Percentiles rank a stretch among this genome's conserved stretches.
phyloP scores from a whole-genome alignment of 208 protist species.

The Trypanosoma cruzi region DNA sequence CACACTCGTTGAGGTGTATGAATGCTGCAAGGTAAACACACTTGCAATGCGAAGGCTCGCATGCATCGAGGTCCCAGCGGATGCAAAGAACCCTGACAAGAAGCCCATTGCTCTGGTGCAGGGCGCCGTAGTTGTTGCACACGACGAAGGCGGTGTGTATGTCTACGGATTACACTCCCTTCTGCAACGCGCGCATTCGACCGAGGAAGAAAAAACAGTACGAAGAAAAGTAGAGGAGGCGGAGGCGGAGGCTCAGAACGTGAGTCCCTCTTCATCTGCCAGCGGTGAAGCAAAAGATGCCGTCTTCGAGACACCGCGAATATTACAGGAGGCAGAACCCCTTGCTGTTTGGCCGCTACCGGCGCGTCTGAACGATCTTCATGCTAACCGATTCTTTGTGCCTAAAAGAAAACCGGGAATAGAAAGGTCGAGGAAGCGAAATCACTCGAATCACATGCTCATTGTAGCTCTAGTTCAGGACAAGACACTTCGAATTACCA shows the following conservation, averaged over 20 bases:
- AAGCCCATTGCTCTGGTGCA: constrained; percentile 77
- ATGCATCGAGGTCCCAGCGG: constrained; percentile 59
- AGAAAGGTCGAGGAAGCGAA: neutral
- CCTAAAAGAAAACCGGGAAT: constrained; percentile 22
- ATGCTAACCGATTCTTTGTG: constrained; percentile 65
- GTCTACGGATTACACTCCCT: constrained; percentile 55
- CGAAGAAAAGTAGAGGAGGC: neutral
- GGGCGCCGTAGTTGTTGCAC: constrained; percentile 61
- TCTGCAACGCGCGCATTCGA: constrained; percentile 13
- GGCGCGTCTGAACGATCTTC: constrained; percentile 76
- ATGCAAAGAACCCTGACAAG: constrained; percentile 80
- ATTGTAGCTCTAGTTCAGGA: constrained; percentile 67
- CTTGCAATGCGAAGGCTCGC: constrained; percentile 49
- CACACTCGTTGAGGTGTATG: constrained; percentile 49
- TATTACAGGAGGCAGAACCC: constrained; percentile 30
- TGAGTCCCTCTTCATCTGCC: neutral
- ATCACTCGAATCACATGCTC: constrained; percentile 49
- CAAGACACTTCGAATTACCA: constrained; percentile 69
- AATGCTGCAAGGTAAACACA: constrained; percentile 11
- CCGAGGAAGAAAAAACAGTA: neutral
- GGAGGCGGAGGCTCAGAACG: neutral
- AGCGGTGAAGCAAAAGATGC: neutral
- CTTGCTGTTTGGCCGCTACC: constrained; percentile 63
- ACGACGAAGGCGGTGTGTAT: constrained; percentile 67
- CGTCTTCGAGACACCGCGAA: neutral